Evolutionary conservation across 139 green algal species (phyloP), one percentile per base, ranked within the genome.

Genomic region (Picochlorum sp.): DNA sequence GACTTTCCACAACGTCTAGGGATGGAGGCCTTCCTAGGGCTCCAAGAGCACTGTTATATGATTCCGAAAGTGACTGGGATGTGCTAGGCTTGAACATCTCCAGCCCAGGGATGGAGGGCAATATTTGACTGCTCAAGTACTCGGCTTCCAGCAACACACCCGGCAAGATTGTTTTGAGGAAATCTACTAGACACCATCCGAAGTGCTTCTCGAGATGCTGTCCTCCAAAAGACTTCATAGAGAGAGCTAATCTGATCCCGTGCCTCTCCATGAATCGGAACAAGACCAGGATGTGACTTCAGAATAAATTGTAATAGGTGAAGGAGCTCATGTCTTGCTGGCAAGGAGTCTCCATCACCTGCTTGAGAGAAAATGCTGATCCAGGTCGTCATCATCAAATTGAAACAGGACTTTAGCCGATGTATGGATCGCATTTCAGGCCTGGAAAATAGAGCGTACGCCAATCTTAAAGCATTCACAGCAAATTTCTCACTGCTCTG

Each of bases 401-500:
- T 45, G 8, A 65, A 26, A 14, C n/a, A 21, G 26, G 58, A 10
- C 58, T 65, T 10, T 18, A 65, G 28, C n/a, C 13, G 16, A 13
- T 15, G 15, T 18, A 28, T 52, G 23, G 20, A 45, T 0, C 58
- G 58, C 58, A 66, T 66, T 4, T 38, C 45, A 44, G 34, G 14
- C n/a, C 38, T 28, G 9, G 23, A 28, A 16, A 66, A 24, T 4
- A 66, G 4, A 24, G 24, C 24, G 13, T 18, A 13, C 15, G 38
- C 24, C 15, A 66, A 57, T 57, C 61, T 41, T 3, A 66, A 20
- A 21, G 61, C 61, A 44, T 66, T 66, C 32, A 66, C 34, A 15
- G 61, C 61, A 24, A 18, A 16, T 23, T 16, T 26, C 37, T 66
- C 37, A 57, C 57, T 23, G 14, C 11, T 26, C 15, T 18, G 13